A percentile compares a stretch with the other conserved stretches of the same genome.
phyloP scores from a whole-genome alignment of 2,329 filamentous ascomycete genomes.

The Clonostachys rhizophaga region DNA sequence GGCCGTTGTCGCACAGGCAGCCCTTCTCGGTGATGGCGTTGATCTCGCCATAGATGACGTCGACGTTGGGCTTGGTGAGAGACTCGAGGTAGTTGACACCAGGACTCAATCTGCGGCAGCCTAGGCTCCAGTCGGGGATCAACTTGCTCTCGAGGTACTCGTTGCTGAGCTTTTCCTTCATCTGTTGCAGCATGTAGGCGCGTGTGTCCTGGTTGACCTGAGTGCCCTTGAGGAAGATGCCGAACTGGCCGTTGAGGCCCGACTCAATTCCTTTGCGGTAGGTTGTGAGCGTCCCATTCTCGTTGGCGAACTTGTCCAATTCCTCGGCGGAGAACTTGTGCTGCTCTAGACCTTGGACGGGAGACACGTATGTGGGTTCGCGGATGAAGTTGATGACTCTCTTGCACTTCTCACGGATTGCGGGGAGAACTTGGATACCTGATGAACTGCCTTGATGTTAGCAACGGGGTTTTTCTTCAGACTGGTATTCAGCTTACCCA shows the following conservation, averaged over 20 bases:
- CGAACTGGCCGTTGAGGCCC: conserved; percentile 39
- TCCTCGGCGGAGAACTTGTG: conserved; percentile 34
- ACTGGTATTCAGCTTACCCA: conserved; percentile 15
- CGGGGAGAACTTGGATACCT: conserved; percentile 40
- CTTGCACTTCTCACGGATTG: conserved; percentile 15
- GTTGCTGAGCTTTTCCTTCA: conserved; percentile 31
- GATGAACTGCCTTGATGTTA: conserved; percentile 11
- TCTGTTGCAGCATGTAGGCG: conserved; percentile 29
- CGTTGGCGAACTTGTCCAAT: conserved; percentile 27
- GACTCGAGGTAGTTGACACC: conserved; percentile 43
- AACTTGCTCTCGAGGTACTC: conserved; percentile 42
- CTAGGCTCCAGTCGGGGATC: conserved; percentile 43
- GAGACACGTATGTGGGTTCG: conserved; percentile 43
- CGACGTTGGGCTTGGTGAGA: conserved; percentile 38
- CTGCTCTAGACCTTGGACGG: conserved; percentile 32
- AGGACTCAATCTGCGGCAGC: conserved; percentile 43
- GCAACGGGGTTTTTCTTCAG: background rate
- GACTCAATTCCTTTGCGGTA: conserved; percentile 38
- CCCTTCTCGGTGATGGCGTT: conserved; percentile 31
- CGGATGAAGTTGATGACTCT: conserved; percentile 44
- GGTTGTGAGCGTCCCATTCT: conserved; percentile 26
- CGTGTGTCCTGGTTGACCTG: conserved; percentile 30
- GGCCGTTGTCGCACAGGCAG: conserved; percentile 41
- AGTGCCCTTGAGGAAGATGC: conserved; percentile 36
- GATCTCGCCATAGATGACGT: conserved; percentile 34